Conservation (phyloP, 257 asterid genomes). For the Solanum sitiens region DNA sequence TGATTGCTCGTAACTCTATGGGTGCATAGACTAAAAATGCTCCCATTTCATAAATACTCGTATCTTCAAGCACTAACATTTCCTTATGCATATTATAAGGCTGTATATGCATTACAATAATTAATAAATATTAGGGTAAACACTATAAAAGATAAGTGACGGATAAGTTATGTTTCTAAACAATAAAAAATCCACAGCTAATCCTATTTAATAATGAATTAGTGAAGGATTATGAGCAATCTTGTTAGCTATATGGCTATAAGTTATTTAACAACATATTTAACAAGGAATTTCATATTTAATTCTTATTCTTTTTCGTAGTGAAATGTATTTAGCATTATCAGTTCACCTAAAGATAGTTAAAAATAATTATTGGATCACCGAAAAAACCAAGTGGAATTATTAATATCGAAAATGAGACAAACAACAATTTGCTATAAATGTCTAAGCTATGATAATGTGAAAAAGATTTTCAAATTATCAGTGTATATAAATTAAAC, state of each 20-base stretch:
- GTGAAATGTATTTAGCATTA: not conserved
- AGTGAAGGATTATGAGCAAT: not conserved
- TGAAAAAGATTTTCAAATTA: not conserved
- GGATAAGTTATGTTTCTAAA: not conserved
- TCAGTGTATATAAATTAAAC: no score
- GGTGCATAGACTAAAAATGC: slow-evolving; percentile 49
- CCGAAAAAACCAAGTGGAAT: not conserved
- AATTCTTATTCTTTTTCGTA: not conserved
- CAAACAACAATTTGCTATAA: not conserved
- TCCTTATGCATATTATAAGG: slow-evolving; percentile 30
- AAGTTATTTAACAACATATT: not conserved
- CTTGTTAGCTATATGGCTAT: not conserved
- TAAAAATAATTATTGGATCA: no score
- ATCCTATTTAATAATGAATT: not conserved
- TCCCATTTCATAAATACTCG: slow-evolving; percentile 35
- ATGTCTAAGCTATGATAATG: not conserved
- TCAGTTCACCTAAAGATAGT: not conserved
- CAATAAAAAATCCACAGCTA: not conserved
- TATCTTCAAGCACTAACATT: slow-evolving; percentile 59
- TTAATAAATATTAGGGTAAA: not conserved
- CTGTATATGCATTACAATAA: slow-evolving; percentile 12
- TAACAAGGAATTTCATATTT: not conserved
- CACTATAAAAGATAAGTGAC: not conserved
- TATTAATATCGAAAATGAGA: not conserved
- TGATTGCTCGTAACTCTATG: slow-evolving; percentile 6